A percentile compares a stretch with the other conserved stretches of the same genome.
phyloP scores from a whole-genome alignment of 2,329 filamentous ascomycete genomes.

The Ophiostoma novo-ulmi region DNA sequence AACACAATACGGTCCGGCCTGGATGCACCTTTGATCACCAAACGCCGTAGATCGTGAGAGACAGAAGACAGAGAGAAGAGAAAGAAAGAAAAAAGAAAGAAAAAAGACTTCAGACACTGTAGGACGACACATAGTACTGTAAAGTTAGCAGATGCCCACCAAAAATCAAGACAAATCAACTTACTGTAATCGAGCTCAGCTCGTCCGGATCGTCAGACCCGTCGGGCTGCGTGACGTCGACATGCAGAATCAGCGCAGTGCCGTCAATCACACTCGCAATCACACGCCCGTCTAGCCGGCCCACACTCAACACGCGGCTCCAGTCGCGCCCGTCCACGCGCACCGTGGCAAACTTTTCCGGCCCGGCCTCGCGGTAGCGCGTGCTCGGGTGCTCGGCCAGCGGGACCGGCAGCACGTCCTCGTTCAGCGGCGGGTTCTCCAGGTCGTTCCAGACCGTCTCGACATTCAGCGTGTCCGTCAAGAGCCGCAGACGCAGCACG shows the following conservation, averaged over 20 bases:
- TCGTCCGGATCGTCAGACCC: slow-evolving; percentile 51
- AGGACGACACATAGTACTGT: slow-evolving; percentile 40
- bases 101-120: slow-evolving; percentile 31
- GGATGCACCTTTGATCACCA: neutral
- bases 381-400: slow-evolving; percentile 78
- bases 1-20: neutral
- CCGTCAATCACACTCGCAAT: slow-evolving; percentile 86
- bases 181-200: slow-evolving; percentile 70
- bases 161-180: slow-evolving; percentile 30
- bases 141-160: neutral
- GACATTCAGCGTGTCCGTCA: slow-evolving; percentile 79
- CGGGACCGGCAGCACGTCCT: slow-evolving; percentile 63
- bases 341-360: slow-evolving; percentile 82
- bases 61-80: neutral
- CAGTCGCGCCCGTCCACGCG: slow-evolving; percentile 91
- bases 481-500: slow-evolving; percentile 69
- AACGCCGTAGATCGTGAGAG: slow-evolving; percentile 10
- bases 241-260: slow-evolving; percentile 75
- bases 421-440: slow-evolving; percentile 82
- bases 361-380: slow-evolving; percentile 67
- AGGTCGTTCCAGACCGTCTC: slow-evolving; percentile 80
- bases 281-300: slow-evolving; percentile 79
- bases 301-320: slow-evolving; percentile 89
- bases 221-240: slow-evolving; percentile 69
- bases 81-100: neutral